Evolutionary conservation across 768 basidiomycete species (phyloP), one percentile per base, ranked within the genome.

Genomic region (Amanita thiersii): DNA sequence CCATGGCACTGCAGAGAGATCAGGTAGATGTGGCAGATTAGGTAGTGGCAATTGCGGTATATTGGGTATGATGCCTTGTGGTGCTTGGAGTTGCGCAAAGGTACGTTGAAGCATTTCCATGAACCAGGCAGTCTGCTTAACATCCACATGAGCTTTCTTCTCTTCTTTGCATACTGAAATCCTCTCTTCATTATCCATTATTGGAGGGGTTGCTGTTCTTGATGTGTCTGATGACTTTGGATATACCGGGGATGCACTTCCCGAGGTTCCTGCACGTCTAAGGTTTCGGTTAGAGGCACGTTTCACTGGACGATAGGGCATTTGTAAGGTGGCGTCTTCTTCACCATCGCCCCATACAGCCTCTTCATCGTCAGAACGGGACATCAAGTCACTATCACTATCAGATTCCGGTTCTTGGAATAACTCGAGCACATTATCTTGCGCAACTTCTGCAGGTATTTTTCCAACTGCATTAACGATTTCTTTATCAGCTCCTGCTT

Each of bases 51-150:
- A 69, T 53, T 61, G 73, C 51, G 66, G 61, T 18, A 70, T 64
- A 42, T 66, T 65, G 11, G 66, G 66, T 30, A 69, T 67, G 25
- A 69, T 64, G 11, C 64, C 65, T 42, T 69, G 84, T 57, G 69
- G 79, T 54, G 53, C 78, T 60, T 52, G 82, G 56, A 67, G 72
- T 60, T 63, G 84, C 48, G 63, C 79, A 25, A 88, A 62, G 1
- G 83, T 85, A 37, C 86, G 77, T 54, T 87, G 83, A 45, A 90
- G 75, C 63, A 84, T 70, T 47, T 82, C 79, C 46, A 83, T 69
- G 50, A 87, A 65, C 7, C 68, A 73, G 3, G 69, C 69, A 7
- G 69, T 62, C 43, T 72, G 70, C 50, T 74, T 75, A 11, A 64
- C 68, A 44, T 72, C 64, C 45, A 56, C 58, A 31, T 30, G 42